phyloP scores from a whole-genome alignment of 768 basidiomycete genomes.

The Pleurotus pulmonarius region DNA sequence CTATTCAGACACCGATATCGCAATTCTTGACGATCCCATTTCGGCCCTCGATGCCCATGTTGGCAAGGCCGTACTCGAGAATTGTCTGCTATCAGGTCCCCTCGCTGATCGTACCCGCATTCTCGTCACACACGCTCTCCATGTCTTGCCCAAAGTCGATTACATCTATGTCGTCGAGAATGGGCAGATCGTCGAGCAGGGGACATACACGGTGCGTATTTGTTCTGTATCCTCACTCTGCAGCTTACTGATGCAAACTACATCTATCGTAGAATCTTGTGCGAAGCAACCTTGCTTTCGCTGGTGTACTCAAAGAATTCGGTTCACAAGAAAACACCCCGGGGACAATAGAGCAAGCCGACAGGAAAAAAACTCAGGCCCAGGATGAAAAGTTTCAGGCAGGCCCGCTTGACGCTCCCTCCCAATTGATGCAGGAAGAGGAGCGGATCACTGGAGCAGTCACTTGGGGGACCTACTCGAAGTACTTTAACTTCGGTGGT shows the following conservation, averaged over 20 bases:
- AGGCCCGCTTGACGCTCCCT: neutral
- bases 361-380: constrained; percentile 1
- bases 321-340: constrained; percentile 2
- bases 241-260: neutral
- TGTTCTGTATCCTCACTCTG: neutral
- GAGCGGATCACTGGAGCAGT: constrained; percentile 56
- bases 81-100: constrained; percentile 53
- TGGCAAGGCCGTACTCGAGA: constrained; percentile 57
- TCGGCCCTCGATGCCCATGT: constrained; percentile 78
- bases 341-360: neutral
- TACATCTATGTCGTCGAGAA: constrained; percentile 63
- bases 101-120: constrained; percentile 51
- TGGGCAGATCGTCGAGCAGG: constrained; percentile 56
- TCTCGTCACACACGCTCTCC: constrained; percentile 57
- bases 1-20: constrained; percentile 68
- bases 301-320: constrained; percentile 13
- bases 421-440: constrained; percentile 47
- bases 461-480: constrained; percentile 40
- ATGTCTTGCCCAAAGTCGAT: constrained; percentile 53
- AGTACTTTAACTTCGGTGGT: constrained; percentile 45
- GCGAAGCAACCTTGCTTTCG: constrained; percentile 9
- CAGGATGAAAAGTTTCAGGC: constrained; percentile 37
- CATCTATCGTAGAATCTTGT: constrained; percentile 3
- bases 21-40: constrained; percentile 79
- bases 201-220: constrained; percentile 46